A percentile compares a stretch with the other conserved stretches of the same genome.
Conservation (phyloP, 805 yeast species). For the Candida insectalens region DNA sequence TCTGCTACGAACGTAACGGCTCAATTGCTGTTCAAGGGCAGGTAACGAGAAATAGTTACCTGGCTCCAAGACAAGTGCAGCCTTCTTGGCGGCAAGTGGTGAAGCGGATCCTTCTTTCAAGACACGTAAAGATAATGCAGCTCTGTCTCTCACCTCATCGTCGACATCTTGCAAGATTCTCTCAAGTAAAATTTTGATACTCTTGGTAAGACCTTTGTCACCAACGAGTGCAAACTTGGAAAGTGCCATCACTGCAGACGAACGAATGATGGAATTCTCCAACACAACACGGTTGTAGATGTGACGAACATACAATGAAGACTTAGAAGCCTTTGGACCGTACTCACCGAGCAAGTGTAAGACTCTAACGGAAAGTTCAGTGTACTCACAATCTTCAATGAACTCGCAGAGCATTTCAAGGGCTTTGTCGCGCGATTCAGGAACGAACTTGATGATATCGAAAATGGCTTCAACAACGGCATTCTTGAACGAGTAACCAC, state of each 20-base stretch:
- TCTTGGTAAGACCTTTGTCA: constrained; percentile 55
- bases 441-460: constrained; percentile 81
- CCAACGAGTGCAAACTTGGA: constrained; percentile 81
- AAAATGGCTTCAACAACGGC: constrained; percentile 87
- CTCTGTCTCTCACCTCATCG: constrained; percentile 97
- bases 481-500: constrained; percentile 77
- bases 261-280: constrained; percentile 90
- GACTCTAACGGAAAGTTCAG: constrained; percentile 88
- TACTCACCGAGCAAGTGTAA: constrained; percentile 88
- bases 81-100: constrained; percentile 22
- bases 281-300: constrained; percentile 94
- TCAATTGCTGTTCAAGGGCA: constrained; percentile 68
- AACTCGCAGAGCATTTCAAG: constrained; percentile 89
- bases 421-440: constrained; percentile 73
- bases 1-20: constrained; percentile 49
- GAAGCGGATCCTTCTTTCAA: constrained; percentile 21
- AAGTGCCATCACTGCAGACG: constrained; percentile 89
- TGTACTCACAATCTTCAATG: constrained; percentile 95
- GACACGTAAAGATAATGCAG: constrained; percentile 73
- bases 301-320: constrained; percentile 88
- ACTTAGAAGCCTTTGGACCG: constrained; percentile 81
- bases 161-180: constrained; percentile 85
- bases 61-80: constrained; percentile 52
- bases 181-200: constrained; percentile 64
- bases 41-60: constrained; percentile 63